Base-by-base conservation (phyloP, 345 rosid genomes). In the Citrus sp. region DNA sequence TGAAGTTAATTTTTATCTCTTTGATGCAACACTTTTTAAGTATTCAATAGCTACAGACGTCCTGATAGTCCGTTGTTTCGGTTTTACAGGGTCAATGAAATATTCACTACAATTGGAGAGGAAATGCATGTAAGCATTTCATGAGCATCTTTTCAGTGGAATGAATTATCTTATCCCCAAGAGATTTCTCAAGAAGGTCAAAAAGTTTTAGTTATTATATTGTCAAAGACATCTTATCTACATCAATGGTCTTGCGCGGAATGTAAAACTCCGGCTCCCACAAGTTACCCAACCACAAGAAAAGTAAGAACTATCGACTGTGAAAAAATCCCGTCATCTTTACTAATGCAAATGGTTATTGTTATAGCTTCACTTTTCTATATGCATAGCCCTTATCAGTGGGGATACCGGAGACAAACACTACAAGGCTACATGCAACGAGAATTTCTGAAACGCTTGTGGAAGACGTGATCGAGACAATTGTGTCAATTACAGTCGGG, bases 81-180 rank as follows among this genome's bases (percentile, higher is more conserved):
- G 46, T 42, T 78, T 66, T 62, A 22, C 90, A 94, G 98, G 89
- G 81, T 86, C 32, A 81, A 86, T 73, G 95, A 94, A 81, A 90
- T 94, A 82, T 87, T 94, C 70, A 82, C 84, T 12, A 69, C 79
- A 40, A 77, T 84, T 10, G 93, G 95, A 13, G 98, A 92, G 82
- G 97, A 94, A 76, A 87, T 90, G 72, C 90, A 81, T 78, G 85
- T 89, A 51, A 64, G 78, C 76, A 79, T 94, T 14, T 79, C 80
- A 34, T 83, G 55, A 86, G 72, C 49, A 34, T 67, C 61, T 58
- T 64, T 46, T 42, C 9, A 19, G 62, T 12, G 14, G 10, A 62
- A 60, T 25, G 69, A 40, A 27, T 18, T 21, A 27, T 40, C 35
- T 7, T 34, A 25, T 73, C 22, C 35, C 40, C 3, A 9, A 34